These are phyloP conservation scores for Starmera caribaea DNA, from an alignment of 805 yeast genomes.

Conservation along the genomic window DNA sequence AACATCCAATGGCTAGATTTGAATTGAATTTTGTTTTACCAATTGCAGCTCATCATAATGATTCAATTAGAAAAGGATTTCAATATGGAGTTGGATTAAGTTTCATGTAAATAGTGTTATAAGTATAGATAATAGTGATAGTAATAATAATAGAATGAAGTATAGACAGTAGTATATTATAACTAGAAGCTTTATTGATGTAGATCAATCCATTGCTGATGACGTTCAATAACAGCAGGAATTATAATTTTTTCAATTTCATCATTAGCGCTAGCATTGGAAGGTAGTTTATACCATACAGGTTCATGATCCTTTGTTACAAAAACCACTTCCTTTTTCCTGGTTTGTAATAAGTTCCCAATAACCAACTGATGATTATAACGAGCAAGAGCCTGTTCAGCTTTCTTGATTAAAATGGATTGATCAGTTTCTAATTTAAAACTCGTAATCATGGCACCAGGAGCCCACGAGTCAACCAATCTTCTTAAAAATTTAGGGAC, in stretches of 20 bases:
- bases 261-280: slow-evolving; percentile 9
- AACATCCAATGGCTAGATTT: slow-evolving; percentile 57
- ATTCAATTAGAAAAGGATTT: slow-evolving; percentile 49
- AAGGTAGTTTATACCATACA: slow-evolving; percentile 39
- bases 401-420: slow-evolving; percentile 60
- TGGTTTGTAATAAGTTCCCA: slow-evolving; percentile 83
- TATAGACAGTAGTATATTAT: neutral
- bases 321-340: slow-evolving; percentile 82
- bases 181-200: slow-evolving; percentile 3
- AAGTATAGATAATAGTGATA: slow-evolving; percentile 1
- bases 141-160: slow-evolving; percentile 6
- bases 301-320: slow-evolving; percentile 40
- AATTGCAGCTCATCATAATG: slow-evolving; percentile 38
- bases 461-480: slow-evolving; percentile 91
- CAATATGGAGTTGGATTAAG: slow-evolving; percentile 59
- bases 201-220: slow-evolving; percentile 47
- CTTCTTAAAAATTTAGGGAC: slow-evolving; percentile 90
- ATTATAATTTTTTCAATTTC: slow-evolving; percentile 70
- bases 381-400: slow-evolving; percentile 67
- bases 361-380: slow-evolving; percentile 92
- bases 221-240: slow-evolving; percentile 64
- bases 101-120: slow-evolving; percentile 30
- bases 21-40: slow-evolving; percentile 61
- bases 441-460: slow-evolving; percentile 86
- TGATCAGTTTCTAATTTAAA: slow-evolving; percentile 90